Percentiles rank a stretch among this genome's conserved stretches.
These are phyloP conservation scores for Citrus medica DNA, from an alignment of 345 rosid species.

Conservation along the genomic window DNA sequence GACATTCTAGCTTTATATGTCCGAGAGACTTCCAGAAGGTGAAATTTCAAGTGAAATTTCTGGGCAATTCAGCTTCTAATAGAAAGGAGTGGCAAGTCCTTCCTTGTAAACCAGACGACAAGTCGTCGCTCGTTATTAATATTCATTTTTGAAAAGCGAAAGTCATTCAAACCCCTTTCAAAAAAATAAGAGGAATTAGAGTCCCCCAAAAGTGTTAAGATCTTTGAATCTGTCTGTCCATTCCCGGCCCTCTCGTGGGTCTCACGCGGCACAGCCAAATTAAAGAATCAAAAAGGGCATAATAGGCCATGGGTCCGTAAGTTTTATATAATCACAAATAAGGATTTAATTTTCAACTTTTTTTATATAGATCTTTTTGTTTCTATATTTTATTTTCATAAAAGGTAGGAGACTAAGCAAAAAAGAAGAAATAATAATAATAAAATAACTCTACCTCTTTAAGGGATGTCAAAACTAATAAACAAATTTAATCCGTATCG, in stretches of 20 bases:
- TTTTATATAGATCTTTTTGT: background rate
- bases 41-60: background rate
- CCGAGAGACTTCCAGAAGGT: background rate
- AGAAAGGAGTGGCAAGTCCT: too few relatives aligned
- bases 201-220: background rate
- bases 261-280: background rate
- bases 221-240: background rate
- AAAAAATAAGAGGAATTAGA: background rate
- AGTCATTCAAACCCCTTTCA: background rate
- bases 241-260: background rate
- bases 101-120: too few relatives aligned
- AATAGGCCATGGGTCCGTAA: background rate
- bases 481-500: rapidly evolving
- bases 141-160: too few relatives aligned
- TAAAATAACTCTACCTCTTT: too few relatives aligned
- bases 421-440: too few relatives aligned
- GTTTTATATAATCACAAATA: background rate
- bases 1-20: background rate
- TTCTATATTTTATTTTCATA: too few relatives aligned
- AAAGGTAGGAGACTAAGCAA: too few relatives aligned
- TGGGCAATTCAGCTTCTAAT: background rate
- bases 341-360: background rate
- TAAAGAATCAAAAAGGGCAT: background rate
- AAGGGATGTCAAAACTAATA: too few relatives aligned
- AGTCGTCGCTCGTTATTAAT: too few relatives aligned